A percentile compares a stretch with the other conserved stretches of the same genome.
Evolutionary conservation across 2,329 filamentous ascomycete genomes (phyloP).

Genomic region (Arthroderma uncinatum): DNA sequence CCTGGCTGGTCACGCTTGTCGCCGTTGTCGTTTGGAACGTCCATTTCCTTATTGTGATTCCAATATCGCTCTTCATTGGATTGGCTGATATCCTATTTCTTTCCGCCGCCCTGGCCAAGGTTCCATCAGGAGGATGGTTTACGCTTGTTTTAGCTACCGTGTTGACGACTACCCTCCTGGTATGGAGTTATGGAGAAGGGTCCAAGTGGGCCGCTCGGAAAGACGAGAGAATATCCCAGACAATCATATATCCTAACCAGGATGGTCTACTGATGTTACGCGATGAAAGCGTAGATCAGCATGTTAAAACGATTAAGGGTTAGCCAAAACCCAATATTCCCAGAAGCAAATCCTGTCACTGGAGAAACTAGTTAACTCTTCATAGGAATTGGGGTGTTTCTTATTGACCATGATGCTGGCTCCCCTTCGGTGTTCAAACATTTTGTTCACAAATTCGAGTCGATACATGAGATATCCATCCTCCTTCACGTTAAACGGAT

Average conservation of each 20-base stretch:
- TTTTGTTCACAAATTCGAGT: constrained; percentile 60
- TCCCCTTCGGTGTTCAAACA: constrained; percentile 59
- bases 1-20: constrained; percentile 60
- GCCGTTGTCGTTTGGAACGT: constrained; percentile 62
- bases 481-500: constrained; percentile 55
- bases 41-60: constrained; percentile 47
- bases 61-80: constrained; percentile 54
- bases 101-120: constrained; percentile 58
- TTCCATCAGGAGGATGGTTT: constrained; percentile 69
- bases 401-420: constrained; percentile 61
- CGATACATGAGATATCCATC: constrained; percentile 55
- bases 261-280: constrained; percentile 11
- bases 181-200: constrained; percentile 72
- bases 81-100: constrained; percentile 58
- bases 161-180: constrained; percentile 54
- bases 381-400: constrained; percentile 58
- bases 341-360: constrained; percentile 33
- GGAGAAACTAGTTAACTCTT: constrained; percentile 23
- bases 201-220: constrained; percentile 62
- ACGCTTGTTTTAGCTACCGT: constrained; percentile 55
- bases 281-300: constrained; percentile 11
- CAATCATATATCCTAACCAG: constrained; percentile 15
- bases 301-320: constrained; percentile 15
- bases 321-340: constrained; percentile 25
- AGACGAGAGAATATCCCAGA: constrained; percentile 43